Percentiles rank a stretch among this genome's conserved stretches.
phyloP scores from a whole-genome alignment of 2,329 filamentous ascomycete species.

The Sordariomycetes sp. region DNA sequence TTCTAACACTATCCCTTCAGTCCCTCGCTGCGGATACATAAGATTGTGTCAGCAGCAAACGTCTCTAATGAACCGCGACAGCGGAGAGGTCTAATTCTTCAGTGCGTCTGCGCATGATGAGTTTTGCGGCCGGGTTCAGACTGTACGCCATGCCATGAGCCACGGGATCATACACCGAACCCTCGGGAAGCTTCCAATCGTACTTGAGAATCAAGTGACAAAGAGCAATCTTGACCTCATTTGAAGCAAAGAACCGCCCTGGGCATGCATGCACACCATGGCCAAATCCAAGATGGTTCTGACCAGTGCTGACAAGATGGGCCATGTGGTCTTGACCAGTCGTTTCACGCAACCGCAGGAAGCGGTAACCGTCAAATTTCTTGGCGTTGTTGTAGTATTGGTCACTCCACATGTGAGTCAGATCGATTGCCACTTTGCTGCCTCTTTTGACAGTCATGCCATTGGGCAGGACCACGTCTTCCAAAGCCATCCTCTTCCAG shows the following conservation, averaged over 20 bases:
- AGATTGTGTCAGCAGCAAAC: no score
- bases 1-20: no score
- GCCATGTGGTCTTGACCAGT: slow-evolving; percentile 12
- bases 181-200: slow-evolving; percentile 11
- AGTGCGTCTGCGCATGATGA: not conserved
- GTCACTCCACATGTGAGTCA: slow-evolving; percentile 10
- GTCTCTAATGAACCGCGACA: no score
- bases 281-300: slow-evolving; percentile 25
- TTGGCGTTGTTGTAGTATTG: slow-evolving; percentile 9
- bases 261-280: slow-evolving; percentile 31
- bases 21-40: no score
- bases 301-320: slow-evolving; percentile 22
- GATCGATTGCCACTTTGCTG: slow-evolving; percentile 7
- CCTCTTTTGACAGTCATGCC: slow-evolving; percentile 11
- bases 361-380: slow-evolving; percentile 14
- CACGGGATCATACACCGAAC: no score
- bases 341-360: slow-evolving; percentile 14
- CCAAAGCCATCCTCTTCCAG: slow-evolving; percentile 6
- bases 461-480: slow-evolving; percentile 9
- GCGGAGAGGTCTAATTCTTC: not conserved
- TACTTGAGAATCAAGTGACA: slow-evolving; percentile 18
- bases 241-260: slow-evolving; percentile 30
- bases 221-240: slow-evolving; percentile 27
- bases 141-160: slow-evolving; percentile 1
- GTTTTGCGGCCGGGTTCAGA: not conserved